phyloP scores from a whole-genome alignment of 768 basidiomycete species.

The Suillus occidentalis region DNA sequence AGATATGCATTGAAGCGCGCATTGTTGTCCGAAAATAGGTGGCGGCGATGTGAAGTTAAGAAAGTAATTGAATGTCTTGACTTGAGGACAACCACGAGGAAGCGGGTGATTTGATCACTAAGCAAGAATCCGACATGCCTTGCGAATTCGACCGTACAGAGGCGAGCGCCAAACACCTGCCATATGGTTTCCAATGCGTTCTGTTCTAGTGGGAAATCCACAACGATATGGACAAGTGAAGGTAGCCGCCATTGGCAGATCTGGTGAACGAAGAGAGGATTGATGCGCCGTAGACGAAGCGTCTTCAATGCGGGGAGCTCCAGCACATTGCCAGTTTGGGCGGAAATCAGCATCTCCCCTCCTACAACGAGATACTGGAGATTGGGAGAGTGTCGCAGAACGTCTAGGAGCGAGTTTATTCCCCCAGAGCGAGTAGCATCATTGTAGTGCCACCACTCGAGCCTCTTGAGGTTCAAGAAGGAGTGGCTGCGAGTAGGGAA shows the following conservation, averaged over 20 bases:
- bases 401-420: slow-evolving; percentile 57
- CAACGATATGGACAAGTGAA: slow-evolving; percentile 48
- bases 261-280: slow-evolving; percentile 49
- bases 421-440: slow-evolving; percentile 61
- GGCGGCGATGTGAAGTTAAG: slow-evolving; percentile 46
- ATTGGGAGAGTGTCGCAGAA: slow-evolving; percentile 53
- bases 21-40: slow-evolving; percentile 28
- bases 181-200: slow-evolving; percentile 46
- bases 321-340: slow-evolving; percentile 25
- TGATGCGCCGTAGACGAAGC: slow-evolving; percentile 51
- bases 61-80: slow-evolving; percentile 57
- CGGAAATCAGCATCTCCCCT: slow-evolving; percentile 38
- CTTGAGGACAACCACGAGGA: slow-evolving; percentile 47
- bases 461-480: slow-evolving; percentile 52
- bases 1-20: slow-evolving; percentile 44
- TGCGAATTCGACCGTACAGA: slow-evolving; percentile 59
- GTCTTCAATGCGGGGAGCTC: slow-evolving; percentile 49
- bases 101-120: slow-evolving; percentile 44
- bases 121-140: slow-evolving; percentile 54
- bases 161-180: slow-evolving; percentile 48
- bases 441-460: slow-evolving; percentile 69
- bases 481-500: slow-evolving; percentile 49
- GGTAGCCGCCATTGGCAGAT: slow-evolving; percentile 55
- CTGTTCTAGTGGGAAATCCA: slow-evolving; percentile 45
- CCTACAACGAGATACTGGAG: slow-evolving; percentile 59